Percentiles rank a stretch among this genome's conserved stretches.
Evolutionary conservation across 345 rosid species (phyloP).

Genomic region (Lepidium aucheri): DNA sequence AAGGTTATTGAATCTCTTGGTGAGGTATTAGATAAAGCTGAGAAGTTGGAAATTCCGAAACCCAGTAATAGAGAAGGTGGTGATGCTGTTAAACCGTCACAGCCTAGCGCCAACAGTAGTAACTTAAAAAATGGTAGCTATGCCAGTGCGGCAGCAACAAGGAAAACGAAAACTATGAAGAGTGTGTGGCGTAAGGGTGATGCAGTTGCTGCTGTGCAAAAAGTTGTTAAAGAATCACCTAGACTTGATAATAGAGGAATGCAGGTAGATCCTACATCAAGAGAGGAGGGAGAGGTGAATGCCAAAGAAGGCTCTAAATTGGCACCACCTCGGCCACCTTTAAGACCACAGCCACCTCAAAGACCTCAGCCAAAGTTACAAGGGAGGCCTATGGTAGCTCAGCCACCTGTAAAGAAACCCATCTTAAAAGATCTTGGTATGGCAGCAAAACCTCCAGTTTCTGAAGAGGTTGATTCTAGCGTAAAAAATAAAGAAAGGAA

Average conservation of each 20-base stretch:
- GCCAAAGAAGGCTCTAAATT: conserved; percentile 33
- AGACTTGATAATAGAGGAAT: conserved; percentile 27
- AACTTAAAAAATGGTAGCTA: conserved; percentile 26
- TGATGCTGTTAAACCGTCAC: conserved; percentile 25
- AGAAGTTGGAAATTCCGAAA: conserved; percentile 56
- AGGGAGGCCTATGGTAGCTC: conserved; percentile 60
- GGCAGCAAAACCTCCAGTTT: conserved; percentile 32
- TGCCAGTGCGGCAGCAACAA: conserved; percentile 24
- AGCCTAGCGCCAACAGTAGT: conserved; percentile 23
- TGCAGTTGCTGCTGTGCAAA: conserved; percentile 47
- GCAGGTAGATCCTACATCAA: conserved; percentile 21
- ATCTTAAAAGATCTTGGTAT: conserved; percentile 82
- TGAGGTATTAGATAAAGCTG: conserved; percentile 88
- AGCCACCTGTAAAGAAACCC: conserved; percentile 51
- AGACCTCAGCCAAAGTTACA: conserved; percentile 69
- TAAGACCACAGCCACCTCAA: conserved; percentile 45
- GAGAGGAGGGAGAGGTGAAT: conserved; percentile 26
- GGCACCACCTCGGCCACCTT: conserved; percentile 46
- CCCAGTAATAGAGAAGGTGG: conserved; percentile 27
- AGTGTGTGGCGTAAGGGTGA: conserved; percentile 99
- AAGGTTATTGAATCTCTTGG: conserved; percentile 77
- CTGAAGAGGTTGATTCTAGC: conserved; percentile 36
- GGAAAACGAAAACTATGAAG: conserved; percentile 60
- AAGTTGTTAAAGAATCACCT: conserved; percentile 53
- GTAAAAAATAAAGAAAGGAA: conserved; percentile 55